Conservation (phyloP, 1,284 basidiomycete species). For the Wolfiporia cocos region DNA sequence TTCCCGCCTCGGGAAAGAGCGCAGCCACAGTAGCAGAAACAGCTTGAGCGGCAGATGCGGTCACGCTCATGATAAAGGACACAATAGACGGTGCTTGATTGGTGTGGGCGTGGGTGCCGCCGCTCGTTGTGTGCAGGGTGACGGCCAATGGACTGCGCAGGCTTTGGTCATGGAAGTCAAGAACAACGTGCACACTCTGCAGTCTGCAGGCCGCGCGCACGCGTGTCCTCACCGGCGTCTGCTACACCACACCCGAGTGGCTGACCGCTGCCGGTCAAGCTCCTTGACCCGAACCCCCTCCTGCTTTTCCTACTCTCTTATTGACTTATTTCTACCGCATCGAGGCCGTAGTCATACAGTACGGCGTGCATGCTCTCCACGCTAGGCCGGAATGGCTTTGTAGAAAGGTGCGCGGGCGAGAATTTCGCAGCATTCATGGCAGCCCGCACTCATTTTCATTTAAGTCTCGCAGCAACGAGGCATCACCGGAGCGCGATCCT, state of each 20-base stretch:
- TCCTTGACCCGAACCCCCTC: background rate
- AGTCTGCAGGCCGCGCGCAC: too few species aligned
- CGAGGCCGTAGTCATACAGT: background rate
- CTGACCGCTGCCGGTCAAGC: background rate
- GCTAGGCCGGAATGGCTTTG: slow-evolving; percentile 27
- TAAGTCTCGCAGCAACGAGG: slow-evolving; percentile 15
- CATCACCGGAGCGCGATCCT: slow-evolving; percentile 8
- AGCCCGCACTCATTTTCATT: background rate
- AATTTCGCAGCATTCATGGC: background rate
- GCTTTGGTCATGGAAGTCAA: too few species aligned
- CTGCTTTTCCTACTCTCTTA: background rate
- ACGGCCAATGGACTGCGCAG: slow-evolving; percentile 1
- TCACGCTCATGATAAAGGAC: background rate
- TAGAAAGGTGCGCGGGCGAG: slow-evolving; percentile 22
- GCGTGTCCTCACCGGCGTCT: too few species aligned
- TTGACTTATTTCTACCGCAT: background rate
- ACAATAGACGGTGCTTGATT: background rate
- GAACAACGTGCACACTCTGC: too few species aligned
- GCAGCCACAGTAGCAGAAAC: background rate
- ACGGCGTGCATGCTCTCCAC: slow-evolving; percentile 26
- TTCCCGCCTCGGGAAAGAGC: background rate
- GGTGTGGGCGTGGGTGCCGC: background rate
- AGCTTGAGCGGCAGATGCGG: background rate
- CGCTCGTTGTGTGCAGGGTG: background rate
- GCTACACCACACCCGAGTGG: background rate